Evolutionary conservation across 164 flowering plant species (phyloP).

Genomic region (Taxillus chinensis): DNA sequence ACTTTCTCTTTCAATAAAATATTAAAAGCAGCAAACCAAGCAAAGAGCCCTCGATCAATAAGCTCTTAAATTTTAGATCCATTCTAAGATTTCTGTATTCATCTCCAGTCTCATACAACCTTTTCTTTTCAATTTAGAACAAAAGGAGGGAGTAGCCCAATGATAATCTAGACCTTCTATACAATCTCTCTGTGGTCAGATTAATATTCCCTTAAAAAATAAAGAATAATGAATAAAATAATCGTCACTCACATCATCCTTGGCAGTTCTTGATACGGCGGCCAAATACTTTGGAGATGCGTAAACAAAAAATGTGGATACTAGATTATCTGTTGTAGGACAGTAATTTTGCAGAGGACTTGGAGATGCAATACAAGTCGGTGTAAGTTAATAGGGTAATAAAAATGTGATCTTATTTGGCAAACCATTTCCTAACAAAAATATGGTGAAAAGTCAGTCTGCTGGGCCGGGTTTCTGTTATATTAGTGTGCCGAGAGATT

Average conservation of each 20-base stretch:
- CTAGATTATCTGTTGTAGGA: slow-evolving; percentile 12
- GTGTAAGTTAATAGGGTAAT: slow-evolving; percentile 11
- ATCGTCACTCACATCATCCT: slow-evolving; percentile 11
- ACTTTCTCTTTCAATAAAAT: too few species aligned
- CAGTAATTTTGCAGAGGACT: neutral
- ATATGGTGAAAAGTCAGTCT: slow-evolving; percentile 3
- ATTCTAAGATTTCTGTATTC: neutral
- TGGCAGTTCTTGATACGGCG: neutral
- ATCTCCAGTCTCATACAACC: neutral
- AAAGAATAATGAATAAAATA: slow-evolving; percentile 23
- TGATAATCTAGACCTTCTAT: neutral
- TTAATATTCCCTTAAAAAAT: neutral
- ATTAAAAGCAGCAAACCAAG: neutral
- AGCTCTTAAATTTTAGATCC: neutral
- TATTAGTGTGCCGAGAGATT: slow-evolving; percentile 3
- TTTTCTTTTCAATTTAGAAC: neutral
- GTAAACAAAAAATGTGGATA: slow-evolving; percentile 1
- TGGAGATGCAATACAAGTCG: slow-evolving; percentile 5
- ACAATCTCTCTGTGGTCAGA: neutral
- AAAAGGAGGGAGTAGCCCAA: neutral
- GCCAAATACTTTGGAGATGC: neutral
- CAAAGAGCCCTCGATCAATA: neutral
- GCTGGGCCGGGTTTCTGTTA: slow-evolving; percentile 5
- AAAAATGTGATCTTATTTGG: slow-evolving; percentile 6
- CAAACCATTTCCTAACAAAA: slow-evolving; percentile 1